Conservation (phyloP, 73 alveolate species). For the Uronychia setigera region DNA sequence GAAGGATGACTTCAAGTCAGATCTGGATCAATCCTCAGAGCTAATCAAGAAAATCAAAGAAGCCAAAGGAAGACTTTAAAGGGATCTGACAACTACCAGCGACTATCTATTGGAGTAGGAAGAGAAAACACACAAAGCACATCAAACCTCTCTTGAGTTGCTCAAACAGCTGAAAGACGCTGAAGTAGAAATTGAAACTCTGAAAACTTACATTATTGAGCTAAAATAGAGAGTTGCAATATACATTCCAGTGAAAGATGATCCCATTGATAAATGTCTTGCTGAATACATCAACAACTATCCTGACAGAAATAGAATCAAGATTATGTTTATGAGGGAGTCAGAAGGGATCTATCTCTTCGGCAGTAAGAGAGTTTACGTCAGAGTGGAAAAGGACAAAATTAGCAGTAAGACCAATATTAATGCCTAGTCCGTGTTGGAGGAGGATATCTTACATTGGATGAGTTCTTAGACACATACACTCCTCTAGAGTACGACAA, state of each 20-base stretch:
- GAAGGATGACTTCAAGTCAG: conserved; percentile 5
- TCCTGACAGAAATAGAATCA: neutral
- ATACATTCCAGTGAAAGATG: conserved; percentile 32
- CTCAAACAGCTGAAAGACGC: conserved; percentile 35
- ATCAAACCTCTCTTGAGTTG: conserved; percentile 21
- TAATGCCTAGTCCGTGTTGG: conserved; percentile 28
- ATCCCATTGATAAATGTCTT: conserved; percentile 14
- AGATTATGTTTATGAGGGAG: conserved; percentile 20
- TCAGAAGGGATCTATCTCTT: conserved; percentile 27
- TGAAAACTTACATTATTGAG: conserved; percentile 2
- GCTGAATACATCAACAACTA: conserved; percentile 30
- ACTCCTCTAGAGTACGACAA: conserved; percentile 42
- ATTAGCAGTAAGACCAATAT: neutral
- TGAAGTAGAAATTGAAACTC: conserved; percentile 33
- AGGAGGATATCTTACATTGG: conserved; percentile 35
- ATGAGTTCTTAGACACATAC: conserved; percentile 46
- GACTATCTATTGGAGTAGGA: conserved; percentile 25
- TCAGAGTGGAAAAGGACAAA: conserved; percentile 25
- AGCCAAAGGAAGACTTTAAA: neutral
- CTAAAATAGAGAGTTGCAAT: neutral
- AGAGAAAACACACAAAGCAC: conserved; percentile 10
- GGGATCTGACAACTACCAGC: conserved; percentile 23
- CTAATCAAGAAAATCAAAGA: neutral
- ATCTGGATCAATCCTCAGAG: neutral
- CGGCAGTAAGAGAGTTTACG: conserved; percentile 35